Conservation (phyloP, 495 filamentous ascomycete species). For the Penicillium bovifimosum region DNA sequence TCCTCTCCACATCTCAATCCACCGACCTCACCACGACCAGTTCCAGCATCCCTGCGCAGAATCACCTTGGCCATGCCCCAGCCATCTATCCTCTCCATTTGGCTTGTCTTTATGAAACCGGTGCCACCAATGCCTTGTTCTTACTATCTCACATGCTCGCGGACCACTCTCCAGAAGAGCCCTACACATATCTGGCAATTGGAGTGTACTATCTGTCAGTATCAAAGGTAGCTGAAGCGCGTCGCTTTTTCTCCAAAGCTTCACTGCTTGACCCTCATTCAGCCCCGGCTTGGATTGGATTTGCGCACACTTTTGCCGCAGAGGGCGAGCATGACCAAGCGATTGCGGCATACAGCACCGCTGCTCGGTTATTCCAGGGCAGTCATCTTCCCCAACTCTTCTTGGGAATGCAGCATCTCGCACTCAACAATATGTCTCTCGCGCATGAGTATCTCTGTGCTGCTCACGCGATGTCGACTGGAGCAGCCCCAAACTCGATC, state of each 20-base stretch:
- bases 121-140: conserved; percentile 81
- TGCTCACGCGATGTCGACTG: conserved; percentile 67
- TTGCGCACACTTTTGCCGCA: conserved; percentile 99
- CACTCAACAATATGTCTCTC: conserved; percentile 87
- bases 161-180: conserved; percentile 84
- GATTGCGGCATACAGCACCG: conserved; percentile 95
- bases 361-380: conserved; percentile 90
- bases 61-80: conserved; percentile 79
- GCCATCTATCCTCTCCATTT: conserved; percentile 84
- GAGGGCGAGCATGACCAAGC: conserved; percentile 99
- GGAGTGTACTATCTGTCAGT: conserved; percentile 92
- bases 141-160: conserved; percentile 91
- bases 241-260: conserved; percentile 94
- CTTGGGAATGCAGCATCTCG: conserved; percentile 96
- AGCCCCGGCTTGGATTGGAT: conserved; percentile 97
- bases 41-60: conserved; percentile 32
- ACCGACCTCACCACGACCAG: conserved; percentile 19
- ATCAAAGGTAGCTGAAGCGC: conserved; percentile 83
- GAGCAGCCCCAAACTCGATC: conserved; percentile 38
- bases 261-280: conserved; percentile 97
- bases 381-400: conserved; percentile 96
- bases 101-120: conserved; percentile 84
- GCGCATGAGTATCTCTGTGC: conserved; percentile 94
- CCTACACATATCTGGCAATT: conserved; percentile 87
- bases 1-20: conserved; percentile 54